phyloP scores from a whole-genome alignment of 31 red algal species.

The Porphyra umbilicalis region DNA sequence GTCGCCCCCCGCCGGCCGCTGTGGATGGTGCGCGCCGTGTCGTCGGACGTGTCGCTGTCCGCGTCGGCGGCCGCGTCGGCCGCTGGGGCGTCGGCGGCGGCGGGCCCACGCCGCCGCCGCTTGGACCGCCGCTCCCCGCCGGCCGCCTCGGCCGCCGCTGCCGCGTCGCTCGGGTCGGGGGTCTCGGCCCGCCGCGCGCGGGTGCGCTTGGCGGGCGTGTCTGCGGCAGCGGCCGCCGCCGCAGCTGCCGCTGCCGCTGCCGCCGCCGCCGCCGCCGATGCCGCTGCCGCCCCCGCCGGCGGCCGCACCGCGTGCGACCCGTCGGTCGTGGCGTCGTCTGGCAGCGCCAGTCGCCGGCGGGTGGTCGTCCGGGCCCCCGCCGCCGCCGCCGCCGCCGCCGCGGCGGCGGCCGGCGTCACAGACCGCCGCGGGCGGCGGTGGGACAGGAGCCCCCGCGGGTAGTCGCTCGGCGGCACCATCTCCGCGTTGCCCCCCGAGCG shows the following conservation, averaged over 20 bases:
- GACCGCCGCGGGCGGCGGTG: background rate
- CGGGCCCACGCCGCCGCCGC: background rate
- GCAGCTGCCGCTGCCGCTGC: no score
- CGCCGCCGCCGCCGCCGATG: background rate
- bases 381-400: background rate
- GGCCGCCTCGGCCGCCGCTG: no score
- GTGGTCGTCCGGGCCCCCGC: background rate
- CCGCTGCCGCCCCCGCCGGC: background rate
- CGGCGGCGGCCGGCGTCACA: background rate
- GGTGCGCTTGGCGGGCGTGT: no score
- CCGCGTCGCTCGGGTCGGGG: no score
- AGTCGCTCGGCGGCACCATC: background rate
- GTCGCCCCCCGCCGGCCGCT: background rate
- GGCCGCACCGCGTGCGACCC: background rate
- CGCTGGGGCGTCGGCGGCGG: background rate
- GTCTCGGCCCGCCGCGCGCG: no score
- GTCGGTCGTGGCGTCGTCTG: background rate
- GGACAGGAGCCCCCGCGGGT: background rate
- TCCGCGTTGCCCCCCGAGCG: background rate
- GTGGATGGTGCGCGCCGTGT: background rate
- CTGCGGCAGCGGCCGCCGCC: no score
- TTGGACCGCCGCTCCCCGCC: no score
- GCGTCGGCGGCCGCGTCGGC: background rate
- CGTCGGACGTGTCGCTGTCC: background rate
- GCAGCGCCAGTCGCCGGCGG: background rate